These are phyloP conservation scores for Xylaria grammica DNA, from an alignment of 495 filamentous ascomycete species.

Conservation along the genomic window DNA sequence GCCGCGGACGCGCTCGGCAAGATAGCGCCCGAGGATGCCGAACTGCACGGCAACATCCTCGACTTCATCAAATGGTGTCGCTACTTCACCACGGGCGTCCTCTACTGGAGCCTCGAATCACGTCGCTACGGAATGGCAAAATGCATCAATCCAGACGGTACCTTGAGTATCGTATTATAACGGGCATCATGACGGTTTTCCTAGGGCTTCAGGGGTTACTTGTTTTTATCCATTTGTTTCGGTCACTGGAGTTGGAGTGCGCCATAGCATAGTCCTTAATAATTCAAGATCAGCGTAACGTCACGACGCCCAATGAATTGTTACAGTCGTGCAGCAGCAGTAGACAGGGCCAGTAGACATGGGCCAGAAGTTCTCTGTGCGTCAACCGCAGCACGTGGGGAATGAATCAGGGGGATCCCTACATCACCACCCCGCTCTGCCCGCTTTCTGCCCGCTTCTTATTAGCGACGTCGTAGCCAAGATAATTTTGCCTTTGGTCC, in stretches of 20 bases:
- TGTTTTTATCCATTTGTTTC: too few species aligned
- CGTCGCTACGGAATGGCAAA: conserved; percentile 37
- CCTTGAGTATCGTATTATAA: conserved; percentile 32
- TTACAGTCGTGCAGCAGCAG: not conserved
- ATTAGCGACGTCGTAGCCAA: not conserved
- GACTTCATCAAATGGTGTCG: conserved; percentile 35
- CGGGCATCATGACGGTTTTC: conserved; percentile 29
- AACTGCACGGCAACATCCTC: conserved; percentile 28
- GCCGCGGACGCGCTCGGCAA: conserved; percentile 23
- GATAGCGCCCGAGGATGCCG: conserved; percentile 20
- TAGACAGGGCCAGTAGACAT: too few species aligned
- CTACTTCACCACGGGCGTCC: conserved; percentile 36
- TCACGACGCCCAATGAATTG: not conserved
- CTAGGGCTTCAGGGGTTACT: conserved; percentile 52
- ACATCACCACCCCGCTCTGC: not conserved
- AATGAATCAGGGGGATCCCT: not conserved
- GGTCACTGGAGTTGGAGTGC: conserved; percentile 55
- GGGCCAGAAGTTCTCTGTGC: not conserved
- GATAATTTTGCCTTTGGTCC: too few species aligned
- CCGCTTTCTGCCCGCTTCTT: too few species aligned
- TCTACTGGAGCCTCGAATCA: conserved; percentile 38
- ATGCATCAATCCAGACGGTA: conserved; percentile 30
- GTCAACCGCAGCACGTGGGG: not conserved
- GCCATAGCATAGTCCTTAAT: conserved; percentile 45
- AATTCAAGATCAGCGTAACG: conserved; percentile 6